Conservation (phyloP, 306 rosid species). For the Vigna hirtella region DNA sequence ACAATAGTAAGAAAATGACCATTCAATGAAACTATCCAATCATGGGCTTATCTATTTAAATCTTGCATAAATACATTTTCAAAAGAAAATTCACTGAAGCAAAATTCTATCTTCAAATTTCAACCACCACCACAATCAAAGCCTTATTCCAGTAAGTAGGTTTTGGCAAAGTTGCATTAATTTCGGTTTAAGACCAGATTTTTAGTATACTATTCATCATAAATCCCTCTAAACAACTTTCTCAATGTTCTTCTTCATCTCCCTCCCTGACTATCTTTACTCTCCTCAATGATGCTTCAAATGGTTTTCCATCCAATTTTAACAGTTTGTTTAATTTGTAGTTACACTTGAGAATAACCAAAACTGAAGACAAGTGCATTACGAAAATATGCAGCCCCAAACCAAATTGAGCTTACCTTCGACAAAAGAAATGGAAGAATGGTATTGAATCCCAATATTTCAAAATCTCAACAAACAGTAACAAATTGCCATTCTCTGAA, state of each 20-base stretch:
- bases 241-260: background rate
- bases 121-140: background rate
- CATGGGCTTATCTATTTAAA: background rate
- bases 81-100: background rate
- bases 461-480: slow-evolving; percentile 7
- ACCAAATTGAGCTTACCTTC: background rate
- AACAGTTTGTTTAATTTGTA: background rate
- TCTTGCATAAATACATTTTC: background rate
- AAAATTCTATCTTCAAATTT: background rate
- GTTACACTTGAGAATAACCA: background rate
- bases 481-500: background rate
- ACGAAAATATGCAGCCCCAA: background rate
- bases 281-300: background rate
- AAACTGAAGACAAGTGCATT: background rate
- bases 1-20: background rate
- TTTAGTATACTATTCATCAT: background rate
- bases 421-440: background rate
- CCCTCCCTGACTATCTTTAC: background rate
- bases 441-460: background rate
- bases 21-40: slow-evolving; percentile 21
- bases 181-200: background rate
- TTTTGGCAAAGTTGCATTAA: background rate
- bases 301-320: background rate
- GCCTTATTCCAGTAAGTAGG: background rate
- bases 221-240: background rate